These are phyloP conservation scores for Pleurozium schreberi DNA, from an alignment of 225 moss, liverwort and hornwort genomes.

Conservation along the genomic window DNA sequence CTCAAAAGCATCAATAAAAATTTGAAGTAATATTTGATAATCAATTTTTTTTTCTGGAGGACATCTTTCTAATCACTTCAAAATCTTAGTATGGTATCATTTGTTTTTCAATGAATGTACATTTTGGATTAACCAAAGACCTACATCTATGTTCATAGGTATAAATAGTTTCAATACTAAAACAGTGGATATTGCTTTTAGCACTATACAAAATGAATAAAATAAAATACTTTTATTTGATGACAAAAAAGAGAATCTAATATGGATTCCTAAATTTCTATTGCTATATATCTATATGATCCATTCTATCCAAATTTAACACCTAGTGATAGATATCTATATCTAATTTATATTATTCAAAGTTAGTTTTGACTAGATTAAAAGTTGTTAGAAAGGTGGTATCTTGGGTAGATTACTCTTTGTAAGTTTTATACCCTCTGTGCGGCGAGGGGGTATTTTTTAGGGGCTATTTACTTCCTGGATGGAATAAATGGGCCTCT, in stretches of 20 bases:
- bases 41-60: neutral
- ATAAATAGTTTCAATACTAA: neutral
- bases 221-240: neutral
- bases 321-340: neutral
- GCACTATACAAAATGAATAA: too few species aligned
- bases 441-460: too few species aligned
- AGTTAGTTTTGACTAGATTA: neutral
- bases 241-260: neutral
- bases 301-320: neutral
- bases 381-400: neutral
- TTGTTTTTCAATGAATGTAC: neutral
- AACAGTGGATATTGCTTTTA: neutral
- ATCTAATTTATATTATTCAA: neutral
- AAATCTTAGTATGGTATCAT: neutral
- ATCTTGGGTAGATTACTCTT: too few species aligned
- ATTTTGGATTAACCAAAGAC: neutral
- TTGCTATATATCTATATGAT: neutral
- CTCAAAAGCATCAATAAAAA: neutral
- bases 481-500: too few species aligned
- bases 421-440: too few species aligned
- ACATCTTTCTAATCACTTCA: neutral
- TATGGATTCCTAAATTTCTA: accelerated
- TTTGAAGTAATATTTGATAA: neutral
- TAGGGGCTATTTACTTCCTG: too few species aligned
- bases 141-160: accelerated